Evolutionary conservation across 306 rosid species (phyloP), one percentile per base, ranked within the genome.

Genomic region (Ceratonia siliqua): DNA sequence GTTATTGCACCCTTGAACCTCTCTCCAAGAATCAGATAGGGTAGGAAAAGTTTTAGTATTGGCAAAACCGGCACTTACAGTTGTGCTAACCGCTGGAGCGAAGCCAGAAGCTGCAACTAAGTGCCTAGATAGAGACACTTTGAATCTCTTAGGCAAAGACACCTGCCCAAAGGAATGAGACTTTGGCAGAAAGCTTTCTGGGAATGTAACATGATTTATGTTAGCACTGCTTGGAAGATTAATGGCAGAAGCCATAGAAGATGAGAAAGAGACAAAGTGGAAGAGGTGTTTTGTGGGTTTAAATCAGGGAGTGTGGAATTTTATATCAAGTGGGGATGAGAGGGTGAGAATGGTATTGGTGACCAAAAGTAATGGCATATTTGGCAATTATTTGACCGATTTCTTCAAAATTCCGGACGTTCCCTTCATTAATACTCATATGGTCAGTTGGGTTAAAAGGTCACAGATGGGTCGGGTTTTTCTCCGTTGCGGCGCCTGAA

Each of bases 1-100:
- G 77, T 94, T 57, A 48, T 84, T 79, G 55, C 87, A 87, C 58
- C 98, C 98, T 21, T 91, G 97, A 50, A 94, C 73, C 42, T 89
- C 87, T 52, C 85, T 83, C 98, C 98, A 94, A 8, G 70, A 21
- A 5, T 81, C 21, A 2, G 81, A 22, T 53, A 93, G 72, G 17
- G 56, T 27, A 1, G 82, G 38, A 4, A 17, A 5, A 5, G 4
- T 7, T 24, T 1, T 11, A 15, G 13, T 20, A 27, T 17, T 13
- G 1, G 21, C 2, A 6, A 2, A 1, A n/a, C 12, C 12, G 15
- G 8, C 9, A 62, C n/a, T n/a, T n/a, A n/a, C n/a, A n/a, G n/a
- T n/a, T n/a, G n/a, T n/a, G n/a, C n/a, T n/a, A n/a, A n/a, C n/a
- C n/a, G n/a, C n/a, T n/a, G 69, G 6, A 11, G 38, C 28, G 8